Conservation (phyloP, 176 grass and related monocot genomes). For the Alloteropsis semialata region DNA sequence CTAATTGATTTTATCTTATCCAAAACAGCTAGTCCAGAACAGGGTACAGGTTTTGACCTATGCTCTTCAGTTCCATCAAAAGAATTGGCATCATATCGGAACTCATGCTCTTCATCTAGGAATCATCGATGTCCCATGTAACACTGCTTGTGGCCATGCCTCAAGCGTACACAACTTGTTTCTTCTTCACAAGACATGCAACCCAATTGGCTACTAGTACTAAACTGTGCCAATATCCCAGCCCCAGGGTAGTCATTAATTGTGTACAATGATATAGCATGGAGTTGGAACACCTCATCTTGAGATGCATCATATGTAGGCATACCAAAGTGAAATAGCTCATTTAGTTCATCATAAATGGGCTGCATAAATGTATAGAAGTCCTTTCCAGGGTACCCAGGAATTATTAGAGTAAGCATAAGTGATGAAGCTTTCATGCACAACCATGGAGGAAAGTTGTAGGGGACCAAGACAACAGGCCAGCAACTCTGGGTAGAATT, state of each 20-base stretch:
- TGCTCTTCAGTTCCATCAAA: constrained; percentile 4
- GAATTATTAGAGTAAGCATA: no score
- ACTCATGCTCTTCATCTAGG: background rate
- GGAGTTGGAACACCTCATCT: no score
- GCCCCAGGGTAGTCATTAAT: background rate
- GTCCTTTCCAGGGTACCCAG: background rate
- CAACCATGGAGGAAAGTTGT: constrained; percentile 12
- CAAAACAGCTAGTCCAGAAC: background rate
- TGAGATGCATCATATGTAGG: constrained; percentile 17
- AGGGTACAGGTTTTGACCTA: background rate
- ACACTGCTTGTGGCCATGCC: background rate
- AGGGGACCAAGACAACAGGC: constrained; percentile 4
- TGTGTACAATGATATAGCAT: no score
- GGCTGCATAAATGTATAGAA: constrained; percentile 9
- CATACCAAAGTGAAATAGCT: background rate
- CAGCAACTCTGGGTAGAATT: background rate
- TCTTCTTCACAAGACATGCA: background rate
- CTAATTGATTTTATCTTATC: background rate
- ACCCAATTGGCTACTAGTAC: background rate
- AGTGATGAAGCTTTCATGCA: no score
- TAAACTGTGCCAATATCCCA: background rate
- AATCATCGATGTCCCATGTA: background rate
- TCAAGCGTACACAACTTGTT: background rate
- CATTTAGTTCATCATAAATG: background rate
- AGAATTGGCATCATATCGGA: background rate